Evolutionary conservation across 2,329 filamentous ascomycete species (phyloP).

Genomic region (Diaporthe australafricana): DNA sequence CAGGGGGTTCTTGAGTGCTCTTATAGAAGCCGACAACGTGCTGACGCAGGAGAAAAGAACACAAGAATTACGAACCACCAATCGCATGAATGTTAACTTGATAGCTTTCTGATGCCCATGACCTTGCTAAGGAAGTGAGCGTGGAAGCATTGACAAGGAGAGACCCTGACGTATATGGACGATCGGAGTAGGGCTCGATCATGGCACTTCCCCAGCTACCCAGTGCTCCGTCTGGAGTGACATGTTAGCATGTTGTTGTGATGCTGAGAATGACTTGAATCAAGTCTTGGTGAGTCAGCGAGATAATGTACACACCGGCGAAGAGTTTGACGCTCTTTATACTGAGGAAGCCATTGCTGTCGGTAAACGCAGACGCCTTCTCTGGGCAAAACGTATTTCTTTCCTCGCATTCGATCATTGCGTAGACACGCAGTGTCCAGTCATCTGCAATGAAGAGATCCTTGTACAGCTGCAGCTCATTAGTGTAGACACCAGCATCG

Average conservation of each 20-base stretch:
- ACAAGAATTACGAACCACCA: slow-evolving; percentile 49
- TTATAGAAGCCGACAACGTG: background rate
- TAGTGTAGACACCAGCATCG: slow-evolving; percentile 72
- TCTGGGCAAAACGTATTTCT: slow-evolving; percentile 73
- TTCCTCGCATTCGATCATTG: slow-evolving; percentile 75
- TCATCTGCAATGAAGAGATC: slow-evolving; percentile 56
- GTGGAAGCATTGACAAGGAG: slow-evolving; percentile 74
- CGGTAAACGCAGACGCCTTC: slow-evolving; percentile 56
- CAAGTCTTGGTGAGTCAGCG: background rate
- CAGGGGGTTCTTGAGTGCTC: too few species aligned
- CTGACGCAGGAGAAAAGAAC: too few species aligned
- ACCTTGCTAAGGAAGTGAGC: slow-evolving; percentile 62
- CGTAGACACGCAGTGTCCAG: slow-evolving; percentile 73
- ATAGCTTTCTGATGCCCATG: slow-evolving; percentile 71
- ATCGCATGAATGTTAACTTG: slow-evolving; percentile 82
- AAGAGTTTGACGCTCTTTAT: slow-evolving; percentile 77
- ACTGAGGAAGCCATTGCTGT: slow-evolving; percentile 61
- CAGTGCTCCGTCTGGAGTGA: slow-evolving; percentile 70
- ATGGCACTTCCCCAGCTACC: slow-evolving; percentile 79
- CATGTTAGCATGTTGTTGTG: slow-evolving; percentile 37
- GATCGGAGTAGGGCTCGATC: slow-evolving; percentile 77
- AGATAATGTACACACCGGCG: slow-evolving; percentile 60
- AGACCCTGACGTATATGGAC: slow-evolving; percentile 69
- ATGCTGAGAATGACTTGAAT: background rate
- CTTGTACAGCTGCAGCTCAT: slow-evolving; percentile 65